These are phyloP conservation scores for Wallacemonas sp. DNA, from an alignment of 208 protist species.

Conservation along the genomic window DNA sequence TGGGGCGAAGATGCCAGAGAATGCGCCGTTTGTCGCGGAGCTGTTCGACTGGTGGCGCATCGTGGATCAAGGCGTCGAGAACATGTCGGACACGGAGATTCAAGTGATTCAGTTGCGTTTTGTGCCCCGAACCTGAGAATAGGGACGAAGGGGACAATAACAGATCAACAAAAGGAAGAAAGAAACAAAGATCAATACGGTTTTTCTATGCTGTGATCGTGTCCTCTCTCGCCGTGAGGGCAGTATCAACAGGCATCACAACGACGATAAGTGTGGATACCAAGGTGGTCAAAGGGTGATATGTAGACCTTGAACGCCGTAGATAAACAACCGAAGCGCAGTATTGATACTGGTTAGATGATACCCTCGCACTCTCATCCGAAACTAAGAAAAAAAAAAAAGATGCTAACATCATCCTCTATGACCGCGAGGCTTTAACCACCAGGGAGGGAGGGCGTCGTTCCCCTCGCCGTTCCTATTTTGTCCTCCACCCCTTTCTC, in stretches of 20 bases:
- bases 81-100: conserved; percentile 82
- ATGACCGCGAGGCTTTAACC: too few species aligned
- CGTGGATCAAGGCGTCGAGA: conserved; percentile 32
- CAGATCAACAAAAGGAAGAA: neutral
- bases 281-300: neutral
- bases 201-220: too few species aligned
- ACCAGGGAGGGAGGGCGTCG: too few species aligned
- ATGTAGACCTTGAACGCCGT: neutral
- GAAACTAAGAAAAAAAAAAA: too few species aligned
- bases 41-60: conserved; percentile 76
- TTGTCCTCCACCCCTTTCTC: too few species aligned
- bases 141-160: neutral
- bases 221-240: too few species aligned
- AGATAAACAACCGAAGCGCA: too few species aligned
- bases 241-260: too few species aligned
- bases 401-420: too few species aligned
- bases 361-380: too few species aligned
- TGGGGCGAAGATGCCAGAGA: conserved; percentile 5
- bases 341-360: too few species aligned
- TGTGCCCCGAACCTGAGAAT: neutral
- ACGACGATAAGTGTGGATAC: neutral
- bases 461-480: too few species aligned
- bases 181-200: neutral
- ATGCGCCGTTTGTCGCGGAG: conserved; percentile 36
- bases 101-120: conserved; percentile 74